Evolutionary conservation across 441 rosid species (phyloP).

Genomic region (Populus tomentosa): DNA sequence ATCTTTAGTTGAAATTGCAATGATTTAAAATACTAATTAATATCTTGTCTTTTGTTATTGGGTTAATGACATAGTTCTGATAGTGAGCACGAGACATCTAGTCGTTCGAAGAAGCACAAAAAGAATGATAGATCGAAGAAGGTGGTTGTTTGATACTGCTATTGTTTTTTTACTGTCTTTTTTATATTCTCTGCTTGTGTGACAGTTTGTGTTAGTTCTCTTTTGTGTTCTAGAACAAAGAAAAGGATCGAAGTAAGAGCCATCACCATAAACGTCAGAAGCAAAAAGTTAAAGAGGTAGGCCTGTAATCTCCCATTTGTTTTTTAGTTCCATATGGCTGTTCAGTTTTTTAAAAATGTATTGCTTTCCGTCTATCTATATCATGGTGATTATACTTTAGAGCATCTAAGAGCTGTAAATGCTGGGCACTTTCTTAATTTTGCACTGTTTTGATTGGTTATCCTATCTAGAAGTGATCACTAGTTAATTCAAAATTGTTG

Average conservation of each 20-base stretch:
- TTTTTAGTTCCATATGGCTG: background rate
- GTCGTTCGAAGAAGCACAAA: conserved; percentile 58
- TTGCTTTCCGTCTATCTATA: background rate
- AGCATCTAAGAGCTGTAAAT: background rate
- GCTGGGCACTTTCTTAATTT: background rate
- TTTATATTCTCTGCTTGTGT: background rate
- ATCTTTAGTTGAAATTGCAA: no score
- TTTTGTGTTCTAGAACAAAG: conserved; percentile 47
- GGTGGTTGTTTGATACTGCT: conserved; percentile 34
- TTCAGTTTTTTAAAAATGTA: background rate
- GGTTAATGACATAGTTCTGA: conserved; percentile 31
- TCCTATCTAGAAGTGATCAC: background rate
- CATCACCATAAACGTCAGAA: conserved; percentile 67
- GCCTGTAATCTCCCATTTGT: conserved; percentile 15
- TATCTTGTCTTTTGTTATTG: no score
- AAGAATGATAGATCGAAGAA: conserved; percentile 69
- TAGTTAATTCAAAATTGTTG: background rate
- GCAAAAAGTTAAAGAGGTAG: conserved; percentile 74
- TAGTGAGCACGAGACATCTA: conserved; percentile 51
- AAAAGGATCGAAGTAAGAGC: conserved; percentile 68
- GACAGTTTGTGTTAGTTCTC: conserved; percentile 10
- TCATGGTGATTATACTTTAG: background rate
- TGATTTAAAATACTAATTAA: no score
- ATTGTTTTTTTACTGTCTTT: background rate
- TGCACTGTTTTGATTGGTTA: background rate